Evolutionary conservation across 2,329 filamentous ascomycete genomes (phyloP).

Genomic region (Sphaceloma murrayae): DNA sequence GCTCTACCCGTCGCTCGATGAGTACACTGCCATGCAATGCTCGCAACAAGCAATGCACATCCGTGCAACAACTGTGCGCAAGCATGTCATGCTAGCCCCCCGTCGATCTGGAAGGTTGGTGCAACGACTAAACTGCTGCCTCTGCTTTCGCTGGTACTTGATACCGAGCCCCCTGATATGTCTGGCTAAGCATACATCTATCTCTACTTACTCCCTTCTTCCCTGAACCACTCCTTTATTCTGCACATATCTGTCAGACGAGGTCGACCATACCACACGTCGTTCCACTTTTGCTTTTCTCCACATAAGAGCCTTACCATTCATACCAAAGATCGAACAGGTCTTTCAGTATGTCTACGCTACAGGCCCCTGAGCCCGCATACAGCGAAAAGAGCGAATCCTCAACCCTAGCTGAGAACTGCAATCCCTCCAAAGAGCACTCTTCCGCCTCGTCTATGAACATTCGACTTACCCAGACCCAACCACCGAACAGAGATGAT

Average conservation of each 20-base stretch:
- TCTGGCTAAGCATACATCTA: neutral
- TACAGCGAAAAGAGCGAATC: too few species aligned
- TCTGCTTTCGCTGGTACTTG: neutral
- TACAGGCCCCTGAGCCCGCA: too few species aligned
- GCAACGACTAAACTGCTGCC: slow-evolving; percentile 5
- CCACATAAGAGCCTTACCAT: too few species aligned
- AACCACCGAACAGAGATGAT: too few species aligned
- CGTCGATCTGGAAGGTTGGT: slow-evolving; percentile 6
- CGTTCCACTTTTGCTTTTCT: too few species aligned
- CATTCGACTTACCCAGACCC: neutral
- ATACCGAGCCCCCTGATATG: neutral
- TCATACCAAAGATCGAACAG: too few species aligned
- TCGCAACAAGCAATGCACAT: neutral
- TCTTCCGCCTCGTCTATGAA: too few species aligned
- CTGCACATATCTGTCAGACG: too few species aligned
- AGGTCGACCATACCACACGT: too few species aligned
- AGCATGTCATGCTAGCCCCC: neutral
- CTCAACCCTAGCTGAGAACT: too few species aligned
- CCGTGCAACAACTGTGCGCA: neutral
- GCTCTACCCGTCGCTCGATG: slow-evolving; percentile 1
- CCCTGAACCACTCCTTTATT: neutral
- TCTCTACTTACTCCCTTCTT: neutral
- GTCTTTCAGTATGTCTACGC: too few species aligned
- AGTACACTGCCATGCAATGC: neutral
- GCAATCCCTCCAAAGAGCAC: too few species aligned